Evolutionary conservation across 228 moss, liverwort and hornwort genomes (phyloP), one percentile per base, ranked within the genome.

Genomic region (Sphagnum fallax): DNA sequence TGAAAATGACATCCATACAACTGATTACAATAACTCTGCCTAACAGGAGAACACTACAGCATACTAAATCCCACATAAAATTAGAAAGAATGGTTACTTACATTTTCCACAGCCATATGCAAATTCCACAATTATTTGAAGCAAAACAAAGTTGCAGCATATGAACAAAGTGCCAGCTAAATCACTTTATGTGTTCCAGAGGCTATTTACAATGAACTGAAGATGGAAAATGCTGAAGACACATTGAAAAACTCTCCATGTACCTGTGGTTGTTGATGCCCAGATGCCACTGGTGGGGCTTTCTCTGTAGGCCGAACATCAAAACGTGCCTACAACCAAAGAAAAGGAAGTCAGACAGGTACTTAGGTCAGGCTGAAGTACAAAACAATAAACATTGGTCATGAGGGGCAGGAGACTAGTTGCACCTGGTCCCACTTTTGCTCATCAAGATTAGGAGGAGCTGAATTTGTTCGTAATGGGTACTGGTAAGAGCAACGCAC

Each of bases 391-490:
- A 32, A 32, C 32, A 32, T 32, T 32, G 32, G 32, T 32, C 32
- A 32, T 32, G 32, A 32, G 32, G 32, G 32, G 32, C 32, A 32
- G 32, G 32, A 32, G 32, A 32, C 32, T 32, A 32, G 32, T 32
- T 3, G 57, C 65, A 97, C 97, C 93, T 90, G 93, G 59, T 97
- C 91, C 62, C 85, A 88, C 71, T 87, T 90, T 68, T 93, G 93
- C 78, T 98, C 93, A 73, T 98, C 91, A 60, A 98, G 84, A 82
- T 90, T 93, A 14, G 97, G 97, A 59, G 97, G 97, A 75, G 97
- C 97, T 47, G 97, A 98, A 76, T 87, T 93, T 64, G 97, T 98
- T 72, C 97, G 82, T 11, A 74, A 14, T 16, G 86, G 86, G 74
- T 82, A 82, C 86, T 86, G 67, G 2, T 3, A 32, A 32, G 32